Percentiles rank a stretch among this genome's conserved stretches.
phyloP scores from a whole-genome alignment of 2,329 filamentous ascomycete genomes.

The Pseudohalonectria lignicola region DNA sequence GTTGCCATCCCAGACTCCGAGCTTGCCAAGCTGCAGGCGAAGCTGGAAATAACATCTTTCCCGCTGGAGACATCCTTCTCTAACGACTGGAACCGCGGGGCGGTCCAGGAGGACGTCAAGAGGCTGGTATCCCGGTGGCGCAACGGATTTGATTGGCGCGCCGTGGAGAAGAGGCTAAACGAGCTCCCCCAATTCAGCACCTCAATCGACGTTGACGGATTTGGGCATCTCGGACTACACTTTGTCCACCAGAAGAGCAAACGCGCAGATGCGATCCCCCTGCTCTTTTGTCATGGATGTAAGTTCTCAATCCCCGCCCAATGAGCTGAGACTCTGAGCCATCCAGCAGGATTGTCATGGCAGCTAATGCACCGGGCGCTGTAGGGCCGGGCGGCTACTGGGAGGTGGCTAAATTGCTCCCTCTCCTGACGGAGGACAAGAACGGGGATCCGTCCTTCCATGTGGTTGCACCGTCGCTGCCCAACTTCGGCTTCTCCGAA shows the following conservation, averaged over 20 bases:
- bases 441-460: constrained; percentile 34
- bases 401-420: constrained; percentile 53
- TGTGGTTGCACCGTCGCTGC: constrained; percentile 45
- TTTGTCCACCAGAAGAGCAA: constrained; percentile 48
- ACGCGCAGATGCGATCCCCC: constrained; percentile 42
- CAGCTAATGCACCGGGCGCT: too few species aligned
- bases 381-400: constrained; percentile 53
- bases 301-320: too few species aligned
- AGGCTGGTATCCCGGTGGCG: constrained; percentile 47
- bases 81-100: constrained; percentile 40
- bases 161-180: constrained; percentile 47
- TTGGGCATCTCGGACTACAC: constrained; percentile 49
- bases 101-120: constrained; percentile 48
- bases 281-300: constrained; percentile 60
- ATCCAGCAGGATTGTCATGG: not conserved
- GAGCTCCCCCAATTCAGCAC: constrained; percentile 47
- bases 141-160: constrained; percentile 48
- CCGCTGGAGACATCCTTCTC: constrained; percentile 15
- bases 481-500: constrained; percentile 38
- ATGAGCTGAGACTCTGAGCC: not conserved
- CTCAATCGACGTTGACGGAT: constrained; percentile 41
- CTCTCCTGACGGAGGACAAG: constrained; percentile 24
- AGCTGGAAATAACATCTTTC: constrained; percentile 42
- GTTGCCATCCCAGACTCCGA: too few species aligned
- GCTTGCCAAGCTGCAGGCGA: constrained; percentile 41